phyloP scores from a whole-genome alignment of 2,329 filamentous ascomycete genomes.

The Pseudodiploospora longispora region DNA sequence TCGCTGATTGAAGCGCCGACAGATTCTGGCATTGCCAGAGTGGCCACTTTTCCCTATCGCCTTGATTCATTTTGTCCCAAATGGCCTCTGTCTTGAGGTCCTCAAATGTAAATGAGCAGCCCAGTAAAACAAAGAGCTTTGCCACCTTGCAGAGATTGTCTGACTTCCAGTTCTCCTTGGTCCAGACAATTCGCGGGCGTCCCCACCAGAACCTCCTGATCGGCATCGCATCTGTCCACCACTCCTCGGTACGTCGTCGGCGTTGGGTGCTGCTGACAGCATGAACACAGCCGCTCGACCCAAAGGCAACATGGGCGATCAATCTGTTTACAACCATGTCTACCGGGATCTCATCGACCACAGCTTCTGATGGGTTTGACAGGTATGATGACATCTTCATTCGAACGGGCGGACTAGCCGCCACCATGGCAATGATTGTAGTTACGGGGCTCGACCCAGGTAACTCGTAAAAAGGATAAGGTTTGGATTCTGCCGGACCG shows the following conservation, averaged over 20 bases:
- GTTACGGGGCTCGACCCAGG: background rate
- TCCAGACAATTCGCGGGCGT: background rate
- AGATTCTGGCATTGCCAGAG: background rate
- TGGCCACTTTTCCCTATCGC: background rate
- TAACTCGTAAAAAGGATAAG: background rate
- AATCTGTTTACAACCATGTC: background rate
- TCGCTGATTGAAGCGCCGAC: background rate
- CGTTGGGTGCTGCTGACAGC: background rate
- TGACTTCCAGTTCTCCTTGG: constrained; percentile 1
- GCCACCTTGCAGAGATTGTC: background rate
- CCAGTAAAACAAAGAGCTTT: background rate
- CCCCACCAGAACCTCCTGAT: background rate
- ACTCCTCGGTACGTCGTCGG: background rate
- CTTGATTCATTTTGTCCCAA: background rate
- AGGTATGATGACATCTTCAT: background rate
- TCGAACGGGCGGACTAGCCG: background rate
- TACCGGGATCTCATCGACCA: background rate
- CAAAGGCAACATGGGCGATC: constrained; percentile 3
- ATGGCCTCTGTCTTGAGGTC: background rate
- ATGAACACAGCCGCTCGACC: background rate
- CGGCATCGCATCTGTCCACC: background rate
- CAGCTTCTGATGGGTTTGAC: background rate
- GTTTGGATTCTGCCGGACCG: constrained; percentile 1
- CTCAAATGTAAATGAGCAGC: background rate
- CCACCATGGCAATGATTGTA: background rate